Percentiles rank a stretch among this genome's conserved stretches.
phyloP scores from a whole-genome alignment of 805 yeast species.

The Teunomyces lycoperdinae region DNA sequence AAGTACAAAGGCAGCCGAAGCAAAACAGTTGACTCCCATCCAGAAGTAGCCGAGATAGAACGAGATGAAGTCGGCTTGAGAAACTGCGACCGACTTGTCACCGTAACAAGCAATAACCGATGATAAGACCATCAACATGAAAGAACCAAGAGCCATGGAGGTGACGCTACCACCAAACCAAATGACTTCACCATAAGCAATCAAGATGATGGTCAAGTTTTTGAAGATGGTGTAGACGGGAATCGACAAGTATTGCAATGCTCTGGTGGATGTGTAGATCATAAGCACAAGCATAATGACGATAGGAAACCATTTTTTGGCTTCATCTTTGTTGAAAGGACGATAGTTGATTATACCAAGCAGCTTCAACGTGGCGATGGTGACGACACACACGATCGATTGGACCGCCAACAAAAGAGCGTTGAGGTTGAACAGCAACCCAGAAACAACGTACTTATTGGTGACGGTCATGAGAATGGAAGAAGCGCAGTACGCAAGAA shows the following conservation, averaged over 20 bases:
- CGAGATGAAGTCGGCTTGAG: slow-evolving; percentile 44
- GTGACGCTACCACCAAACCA: slow-evolving; percentile 96
- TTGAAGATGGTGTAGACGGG: slow-evolving; percentile 98
- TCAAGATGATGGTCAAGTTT: slow-evolving; percentile 92
- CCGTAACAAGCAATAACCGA: slow-evolving; percentile 96
- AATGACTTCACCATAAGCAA: slow-evolving; percentile 96
- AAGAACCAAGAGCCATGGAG: slow-evolving; percentile 84
- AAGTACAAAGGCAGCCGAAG: slow-evolving; percentile 90
- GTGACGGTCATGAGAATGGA: slow-evolving; percentile 97
- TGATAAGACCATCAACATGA: slow-evolving; percentile 88
- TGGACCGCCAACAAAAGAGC: slow-evolving; percentile 88
- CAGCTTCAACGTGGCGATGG: slow-evolving; percentile 69
- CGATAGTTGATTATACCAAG: slow-evolving; percentile 82
- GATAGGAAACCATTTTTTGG: slow-evolving; percentile 94
- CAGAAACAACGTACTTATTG: slow-evolving; percentile 88
- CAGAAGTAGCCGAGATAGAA: slow-evolving; percentile 80
- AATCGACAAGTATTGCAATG: slow-evolving; percentile 83
- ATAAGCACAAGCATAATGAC: slow-evolving; percentile 83
- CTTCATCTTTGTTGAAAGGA: slow-evolving; percentile 80
- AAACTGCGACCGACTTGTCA: slow-evolving; percentile 47
- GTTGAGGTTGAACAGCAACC: slow-evolving; percentile 70
- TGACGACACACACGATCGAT: slow-evolving; percentile 74
- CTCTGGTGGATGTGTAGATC: slow-evolving; percentile 97
- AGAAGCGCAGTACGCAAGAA: slow-evolving; percentile 82
- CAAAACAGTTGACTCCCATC: slow-evolving; percentile 94